These are phyloP conservation scores for Fusarium sp. DNA, from an alignment of 2,329 filamentous ascomycete genomes.

Conservation along the genomic window DNA sequence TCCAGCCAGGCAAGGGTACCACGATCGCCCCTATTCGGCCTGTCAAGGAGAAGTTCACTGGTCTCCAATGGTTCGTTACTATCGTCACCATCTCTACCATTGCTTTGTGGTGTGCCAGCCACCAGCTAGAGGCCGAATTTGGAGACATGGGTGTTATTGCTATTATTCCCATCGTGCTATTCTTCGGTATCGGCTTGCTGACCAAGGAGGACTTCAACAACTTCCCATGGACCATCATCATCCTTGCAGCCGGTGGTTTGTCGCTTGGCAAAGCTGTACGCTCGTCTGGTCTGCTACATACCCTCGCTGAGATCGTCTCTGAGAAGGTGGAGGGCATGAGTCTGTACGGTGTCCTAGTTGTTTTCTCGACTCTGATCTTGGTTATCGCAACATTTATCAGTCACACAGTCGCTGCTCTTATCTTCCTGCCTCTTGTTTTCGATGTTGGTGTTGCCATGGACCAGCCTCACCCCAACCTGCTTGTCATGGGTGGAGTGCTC, in stretches of 20 bases:
- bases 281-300: conserved; percentile 89
- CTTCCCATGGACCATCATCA: conserved; percentile 99
- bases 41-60: conserved; percentile 87
- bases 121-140: conserved; percentile 87
- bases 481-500: conserved; percentile 93
- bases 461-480: conserved; percentile 88
- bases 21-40: conserved; percentile 92
- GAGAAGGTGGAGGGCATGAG: conserved; percentile 78
- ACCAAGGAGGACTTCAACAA: conserved; percentile 99
- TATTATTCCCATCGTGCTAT: conserved; percentile 93
- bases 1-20: conserved; percentile 85
- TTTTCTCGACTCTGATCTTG: conserved; percentile 85
- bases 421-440: conserved; percentile 89
- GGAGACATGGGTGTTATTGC: conserved; percentile 99
- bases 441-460: conserved; percentile 87
- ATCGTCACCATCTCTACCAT: conserved; percentile 87
- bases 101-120: conserved; percentile 88
- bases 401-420: conserved; percentile 94
- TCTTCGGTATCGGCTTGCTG: conserved; percentile 95
- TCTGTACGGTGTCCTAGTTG: conserved; percentile 85
- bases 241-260: conserved; percentile 91
- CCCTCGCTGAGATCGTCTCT: conserved; percentile 83
- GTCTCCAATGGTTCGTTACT: conserved; percentile 92
- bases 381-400: conserved; percentile 98
- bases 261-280: conserved; percentile 94